Percentiles rank a stretch among this genome's conserved stretches.
phyloP scores from a whole-genome alignment of 306 rosid species.

The Pterocarpus santalinus region DNA sequence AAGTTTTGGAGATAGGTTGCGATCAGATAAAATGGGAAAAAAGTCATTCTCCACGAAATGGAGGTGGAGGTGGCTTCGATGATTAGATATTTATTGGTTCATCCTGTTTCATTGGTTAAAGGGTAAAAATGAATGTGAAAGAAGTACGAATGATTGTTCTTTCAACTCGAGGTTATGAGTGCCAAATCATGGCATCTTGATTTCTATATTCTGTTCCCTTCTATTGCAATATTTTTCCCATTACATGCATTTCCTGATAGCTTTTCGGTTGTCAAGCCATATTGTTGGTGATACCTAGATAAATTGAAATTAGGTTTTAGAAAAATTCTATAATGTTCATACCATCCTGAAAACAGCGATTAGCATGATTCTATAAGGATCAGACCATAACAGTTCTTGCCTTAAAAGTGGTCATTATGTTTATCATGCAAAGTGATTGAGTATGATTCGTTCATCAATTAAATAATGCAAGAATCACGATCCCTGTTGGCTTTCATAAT shows the following conservation, averaged over 20 bases:
- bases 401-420: too few relatives aligned
- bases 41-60: slow-evolving; percentile 31
- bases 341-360: neutral
- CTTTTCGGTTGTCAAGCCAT: neutral
- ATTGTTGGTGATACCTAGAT: neutral
- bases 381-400: neutral
- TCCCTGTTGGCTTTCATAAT: too few relatives aligned
- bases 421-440: too few relatives aligned
- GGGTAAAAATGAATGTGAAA: slow-evolving; percentile 24
- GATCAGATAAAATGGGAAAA: slow-evolving; percentile 5
- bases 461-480: neutral
- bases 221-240: neutral
- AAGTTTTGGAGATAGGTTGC: slow-evolving; percentile 14
- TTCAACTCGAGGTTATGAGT: slow-evolving; percentile 2
- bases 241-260: neutral
- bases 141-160: neutral
- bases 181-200: neutral
- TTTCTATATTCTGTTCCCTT: slow-evolving; percentile 1
- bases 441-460: neutral
- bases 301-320: too few relatives aligned
- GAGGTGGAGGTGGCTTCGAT: slow-evolving; percentile 30
- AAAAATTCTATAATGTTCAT: neutral
- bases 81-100: slow-evolving; percentile 20
- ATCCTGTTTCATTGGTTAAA: slow-evolving; percentile 31
- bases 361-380: neutral